A percentile compares a stretch with the other conserved stretches of the same genome.
These are phyloP conservation scores for Trichoderma harzianum DNA, from an alignment of 2,329 filamentous ascomycete species.

Conservation along the genomic window DNA sequence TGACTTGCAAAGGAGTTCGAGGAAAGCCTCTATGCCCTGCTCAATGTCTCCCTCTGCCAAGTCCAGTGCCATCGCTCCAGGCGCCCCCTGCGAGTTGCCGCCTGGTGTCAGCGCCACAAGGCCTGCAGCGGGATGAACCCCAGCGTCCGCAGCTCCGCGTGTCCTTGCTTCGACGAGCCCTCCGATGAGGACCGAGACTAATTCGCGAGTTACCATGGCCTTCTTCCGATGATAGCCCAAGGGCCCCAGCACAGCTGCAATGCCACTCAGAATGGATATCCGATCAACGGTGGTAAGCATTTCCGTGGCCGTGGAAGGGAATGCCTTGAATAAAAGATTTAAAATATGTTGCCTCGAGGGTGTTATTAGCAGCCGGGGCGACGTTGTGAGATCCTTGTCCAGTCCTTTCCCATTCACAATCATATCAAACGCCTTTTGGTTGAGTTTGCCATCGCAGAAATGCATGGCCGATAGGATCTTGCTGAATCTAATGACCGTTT, in stretches of 20 bases:
- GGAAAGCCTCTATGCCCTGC: constrained; percentile 60
- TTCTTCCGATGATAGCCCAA: constrained; percentile 85
- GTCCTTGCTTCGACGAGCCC: constrained; percentile 89
- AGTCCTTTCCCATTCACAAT: constrained; percentile 61
- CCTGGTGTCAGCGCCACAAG: constrained; percentile 66
- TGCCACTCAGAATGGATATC: constrained; percentile 76
- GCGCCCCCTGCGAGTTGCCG: constrained; percentile 41
- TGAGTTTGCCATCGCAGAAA: constrained; percentile 60
- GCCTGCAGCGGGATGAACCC: constrained; percentile 89
- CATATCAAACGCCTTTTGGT: constrained; percentile 58
- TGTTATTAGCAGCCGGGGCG: constrained; percentile 53
- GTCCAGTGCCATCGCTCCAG: constrained; percentile 55
- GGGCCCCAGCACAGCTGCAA: constrained; percentile 77
- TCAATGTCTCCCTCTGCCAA: constrained; percentile 64
- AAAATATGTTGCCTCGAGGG: constrained; percentile 63
- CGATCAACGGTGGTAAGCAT: constrained; percentile 70
- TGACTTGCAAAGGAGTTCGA: constrained; percentile 58
- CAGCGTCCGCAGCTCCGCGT: constrained; percentile 89
- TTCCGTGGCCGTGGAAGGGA: constrained; percentile 65
- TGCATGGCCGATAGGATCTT: constrained; percentile 68
- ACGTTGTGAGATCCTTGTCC: constrained; percentile 47
- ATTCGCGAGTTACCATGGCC: constrained; percentile 81
- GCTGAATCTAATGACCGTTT: constrained; percentile 69
- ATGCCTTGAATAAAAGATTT: constrained; percentile 63
- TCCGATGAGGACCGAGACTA: constrained; percentile 77